Evolutionary conservation across 306 rosid genomes (phyloP).

Genomic region (Inga oerstediana): DNA sequence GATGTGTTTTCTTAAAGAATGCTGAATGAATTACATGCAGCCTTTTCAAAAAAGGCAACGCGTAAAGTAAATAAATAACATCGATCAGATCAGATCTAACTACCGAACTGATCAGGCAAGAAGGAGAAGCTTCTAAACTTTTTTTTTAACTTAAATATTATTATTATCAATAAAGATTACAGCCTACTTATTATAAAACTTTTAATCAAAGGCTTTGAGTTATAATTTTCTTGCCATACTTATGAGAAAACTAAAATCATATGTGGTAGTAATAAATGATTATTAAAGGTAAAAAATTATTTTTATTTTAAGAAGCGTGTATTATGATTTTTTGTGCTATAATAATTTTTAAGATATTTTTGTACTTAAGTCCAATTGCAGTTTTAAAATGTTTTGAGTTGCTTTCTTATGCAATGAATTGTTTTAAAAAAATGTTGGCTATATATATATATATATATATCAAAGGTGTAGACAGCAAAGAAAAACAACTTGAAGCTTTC

Average conservation of each 20-base stretch:
- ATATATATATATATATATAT: neutral
- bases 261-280: neutral
- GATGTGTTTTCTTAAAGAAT: neutral
- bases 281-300: neutral
- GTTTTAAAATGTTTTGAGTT: neutral
- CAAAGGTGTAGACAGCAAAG: neutral
- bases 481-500: neutral
- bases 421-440: neutral
- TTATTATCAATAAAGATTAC: no score
- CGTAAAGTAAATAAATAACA: no score
- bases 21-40: no score
- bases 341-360: neutral
- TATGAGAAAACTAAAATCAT: neutral
- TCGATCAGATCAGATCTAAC: no score
- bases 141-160: no score
- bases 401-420: neutral
- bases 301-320: neutral
- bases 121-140: neutral
- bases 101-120: neutral
- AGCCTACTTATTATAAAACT: neutral
- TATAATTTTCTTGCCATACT: neutral
- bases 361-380: neutral
- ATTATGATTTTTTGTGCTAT: neutral
- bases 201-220: neutral
- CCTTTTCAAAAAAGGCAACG: neutral